These are phyloP conservation scores for Saccharomyces pastorianus DNA, from an alignment of 1,139 yeast species.

Conservation along the genomic window DNA sequence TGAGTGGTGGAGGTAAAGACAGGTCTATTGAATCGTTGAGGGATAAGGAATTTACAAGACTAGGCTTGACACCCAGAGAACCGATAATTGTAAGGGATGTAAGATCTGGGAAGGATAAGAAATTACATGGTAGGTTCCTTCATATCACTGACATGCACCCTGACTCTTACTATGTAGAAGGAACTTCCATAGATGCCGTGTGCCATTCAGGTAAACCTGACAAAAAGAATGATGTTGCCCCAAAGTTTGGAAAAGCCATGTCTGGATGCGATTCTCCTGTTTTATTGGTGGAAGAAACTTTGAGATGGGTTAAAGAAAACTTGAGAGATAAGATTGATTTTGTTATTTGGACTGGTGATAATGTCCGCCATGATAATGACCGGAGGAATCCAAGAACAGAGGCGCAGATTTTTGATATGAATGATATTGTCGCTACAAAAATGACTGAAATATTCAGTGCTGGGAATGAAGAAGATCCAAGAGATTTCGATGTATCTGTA, in stretches of 20 bases:
- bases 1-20: background rate
- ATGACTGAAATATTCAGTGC: conserved; percentile 47
- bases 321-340: conserved; percentile 71
- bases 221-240: conserved; percentile 35
- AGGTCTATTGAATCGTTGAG: background rate
- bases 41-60: conserved; percentile 3
- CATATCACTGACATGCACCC: conserved; percentile 85
- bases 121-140: conserved; percentile 62
- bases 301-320: conserved; percentile 57
- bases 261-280: conserved; percentile 66
- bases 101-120: conserved; percentile 14
- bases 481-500: conserved; percentile 39
- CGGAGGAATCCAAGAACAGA: conserved; percentile 66
- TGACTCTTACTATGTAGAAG: conserved; percentile 57
- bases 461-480: conserved; percentile 37
- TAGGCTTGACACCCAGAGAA: conserved; percentile 36
- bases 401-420: conserved; percentile 58
- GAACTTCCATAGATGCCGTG: conserved; percentile 40
- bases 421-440: conserved; percentile 46
- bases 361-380: conserved; percentile 79
- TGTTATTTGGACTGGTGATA: conserved; percentile 87
- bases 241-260: conserved; percentile 68
- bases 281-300: conserved; percentile 51
- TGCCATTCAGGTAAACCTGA: conserved; percentile 50
- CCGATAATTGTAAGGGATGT: conserved; percentile 26